These are phyloP conservation scores for Suhomyces choctaworum DNA, from an alignment of 1,139 yeast genomes.

Conservation along the genomic window DNA sequence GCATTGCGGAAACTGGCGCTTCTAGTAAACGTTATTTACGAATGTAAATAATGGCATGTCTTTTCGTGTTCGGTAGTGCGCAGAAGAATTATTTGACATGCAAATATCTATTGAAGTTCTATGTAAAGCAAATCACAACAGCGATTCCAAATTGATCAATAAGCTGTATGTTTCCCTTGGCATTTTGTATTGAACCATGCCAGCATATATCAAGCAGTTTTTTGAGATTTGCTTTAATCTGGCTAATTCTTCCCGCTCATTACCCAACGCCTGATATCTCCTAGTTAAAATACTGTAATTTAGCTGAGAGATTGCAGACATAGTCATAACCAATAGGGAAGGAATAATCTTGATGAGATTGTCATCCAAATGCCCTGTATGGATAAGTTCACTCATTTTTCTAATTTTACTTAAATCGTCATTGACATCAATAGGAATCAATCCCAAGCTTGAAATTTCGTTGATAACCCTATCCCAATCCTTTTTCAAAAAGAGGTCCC, in stretches of 20 bases:
- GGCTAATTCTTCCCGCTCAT: slow-evolving; percentile 55
- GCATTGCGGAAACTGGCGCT: too few relatives aligned
- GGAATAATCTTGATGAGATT: slow-evolving; percentile 80
- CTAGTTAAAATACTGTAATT: slow-evolving; percentile 50
- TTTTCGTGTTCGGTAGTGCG: slow-evolving; percentile 3
- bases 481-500: slow-evolving; percentile 57
- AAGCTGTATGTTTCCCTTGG: slow-evolving; percentile 85
- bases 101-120: not conserved
- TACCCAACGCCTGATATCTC: slow-evolving; percentile 50
- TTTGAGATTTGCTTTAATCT: slow-evolving; percentile 66
- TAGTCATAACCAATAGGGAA: slow-evolving; percentile 71
- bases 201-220: slow-evolving; percentile 92
- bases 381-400: slow-evolving; percentile 43
- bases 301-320: slow-evolving; percentile 73
- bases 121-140: slow-evolving; percentile 20
- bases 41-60: too few relatives aligned
- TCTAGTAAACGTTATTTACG: too few relatives aligned
- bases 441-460: slow-evolving; percentile 56
- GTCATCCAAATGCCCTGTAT: slow-evolving; percentile 57
- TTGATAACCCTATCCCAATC: slow-evolving; percentile 65
- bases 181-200: slow-evolving; percentile 93
- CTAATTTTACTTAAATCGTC: slow-evolving; percentile 40
- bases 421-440: slow-evolving; percentile 60
- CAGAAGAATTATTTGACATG: not conserved
- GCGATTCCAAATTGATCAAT: slow-evolving; percentile 69